Evolutionary conservation across 257 asterid species (phyloP), one percentile per base, ranked within the genome.

Genomic region (Voacanga thouarsii): DNA sequence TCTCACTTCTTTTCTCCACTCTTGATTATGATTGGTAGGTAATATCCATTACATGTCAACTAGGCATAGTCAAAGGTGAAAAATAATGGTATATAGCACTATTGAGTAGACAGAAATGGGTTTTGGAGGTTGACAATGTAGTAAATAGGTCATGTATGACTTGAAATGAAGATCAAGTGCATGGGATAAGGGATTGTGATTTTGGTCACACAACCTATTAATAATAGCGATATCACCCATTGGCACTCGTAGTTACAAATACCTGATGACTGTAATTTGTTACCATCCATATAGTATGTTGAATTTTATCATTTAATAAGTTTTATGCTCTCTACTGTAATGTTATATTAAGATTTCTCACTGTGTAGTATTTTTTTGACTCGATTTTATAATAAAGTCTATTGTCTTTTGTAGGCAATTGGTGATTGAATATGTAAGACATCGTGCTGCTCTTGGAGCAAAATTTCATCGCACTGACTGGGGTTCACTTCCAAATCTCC

Each of bases 381-480:
- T 51, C 43, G 71, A 68, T 16, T 0, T 37, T 55, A n/a, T 78
- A 15, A 79, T 15, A 37, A 16, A 53, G 43, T 41, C 53, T 44
- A 43, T 74, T 33, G 16, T 72, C 4, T 64, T 24, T 39, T 74
- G 18, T 88, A 95, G 99, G 85, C 89, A 88, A 84, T 81, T 95
- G 89, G 92, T 93, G 85, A 90, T 89, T 53, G 94, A 84, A 84
- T 95, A 95, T 85, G 89, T 87, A 83, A 90, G 87, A 85, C 75
- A 86, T 81, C 90, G 98, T 85, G 97, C 96, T 84, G 86, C 90
- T 85, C 89, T 83, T 76, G 99, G 99, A 77, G 92, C 94, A 77
- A 90, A 89, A 50, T 88, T 83, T 86, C 87, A 90, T 84, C 93
- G 98, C 74, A 87, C 85, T 60, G 88, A 88, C 81, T 95, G 98